A percentile compares a stretch with the other conserved stretches of the same genome.
Evolutionary conservation across 306 rosid species (phyloP).

Genomic region (Fragaria nilgerrensis): DNA sequence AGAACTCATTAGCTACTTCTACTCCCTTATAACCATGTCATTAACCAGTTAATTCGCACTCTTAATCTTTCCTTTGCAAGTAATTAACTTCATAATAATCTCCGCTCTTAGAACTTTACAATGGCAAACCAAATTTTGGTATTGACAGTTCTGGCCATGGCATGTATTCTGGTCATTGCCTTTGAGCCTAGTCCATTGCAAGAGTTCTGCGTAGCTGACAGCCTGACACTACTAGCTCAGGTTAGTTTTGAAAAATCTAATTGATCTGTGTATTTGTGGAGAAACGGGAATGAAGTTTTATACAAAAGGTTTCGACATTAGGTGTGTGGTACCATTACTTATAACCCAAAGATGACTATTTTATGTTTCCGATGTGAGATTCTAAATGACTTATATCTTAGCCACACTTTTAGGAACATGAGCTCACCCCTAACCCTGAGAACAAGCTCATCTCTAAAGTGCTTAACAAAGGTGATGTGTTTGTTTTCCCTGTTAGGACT

Average conservation of each 20-base stretch:
- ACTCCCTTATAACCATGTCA: neutral
- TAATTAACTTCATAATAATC: no score
- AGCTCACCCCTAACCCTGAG: neutral
- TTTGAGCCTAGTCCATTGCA: constrained; percentile 37
- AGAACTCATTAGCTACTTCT: neutral
- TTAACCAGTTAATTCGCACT: neutral
- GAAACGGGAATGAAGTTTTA: no score
- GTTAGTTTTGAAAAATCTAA: neutral
- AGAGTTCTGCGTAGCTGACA: constrained; percentile 32
- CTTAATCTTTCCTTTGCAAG: no score
- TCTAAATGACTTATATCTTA: no score
- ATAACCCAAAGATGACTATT: no score
- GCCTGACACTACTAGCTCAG: constrained; percentile 12
- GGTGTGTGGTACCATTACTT: no score
- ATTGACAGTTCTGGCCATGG: neutral
- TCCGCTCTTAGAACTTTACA: no score
- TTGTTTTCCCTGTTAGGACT: constrained; percentile 7
- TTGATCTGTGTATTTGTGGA: no score
- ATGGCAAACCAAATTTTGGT: constrained; percentile 3
- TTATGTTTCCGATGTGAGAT: no score
- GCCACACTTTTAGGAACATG: no score
- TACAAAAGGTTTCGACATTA: no score
- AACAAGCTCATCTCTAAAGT: constrained; percentile 15
- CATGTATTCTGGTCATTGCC: constrained; percentile 3
- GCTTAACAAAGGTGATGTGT: constrained; percentile 13